Percentiles rank a stretch among this genome's conserved stretches.
Conservation (phyloP, 1,139 yeast genomes). For the Pichia norvegensis region DNA sequence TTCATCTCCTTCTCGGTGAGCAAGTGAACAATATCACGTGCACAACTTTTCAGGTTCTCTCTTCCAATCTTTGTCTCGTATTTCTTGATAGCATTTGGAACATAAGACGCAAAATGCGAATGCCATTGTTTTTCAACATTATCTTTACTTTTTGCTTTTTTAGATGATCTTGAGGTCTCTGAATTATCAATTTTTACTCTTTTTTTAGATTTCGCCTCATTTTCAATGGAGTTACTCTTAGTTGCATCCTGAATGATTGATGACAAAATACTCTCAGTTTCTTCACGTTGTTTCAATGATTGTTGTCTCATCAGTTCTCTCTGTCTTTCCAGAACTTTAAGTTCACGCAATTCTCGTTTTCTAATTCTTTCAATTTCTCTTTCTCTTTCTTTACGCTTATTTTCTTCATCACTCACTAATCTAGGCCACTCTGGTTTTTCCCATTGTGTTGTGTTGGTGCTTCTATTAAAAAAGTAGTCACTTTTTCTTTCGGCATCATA, state of each 20-base stretch:
- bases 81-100: constrained; percentile 71
- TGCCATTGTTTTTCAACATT: constrained; percentile 42
- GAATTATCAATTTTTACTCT: neutral
- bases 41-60: constrained; percentile 68
- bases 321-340: constrained; percentile 17
- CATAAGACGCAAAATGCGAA: constrained; percentile 57
- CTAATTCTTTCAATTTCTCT: constrained; percentile 14
- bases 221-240: constrained; percentile 1
- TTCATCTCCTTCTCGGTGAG: constrained; percentile 60
- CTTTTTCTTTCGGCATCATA: constrained; percentile 35
- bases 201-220: constrained; percentile 11
- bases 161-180: neutral
- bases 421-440: constrained; percentile 37
- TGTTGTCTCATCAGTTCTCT: constrained; percentile 20
- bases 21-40: constrained; percentile 63
- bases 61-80: constrained; percentile 62
- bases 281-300: constrained; percentile 20
- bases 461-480: constrained; percentile 49
- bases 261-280: constrained; percentile 18
- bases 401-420: constrained; percentile 12
- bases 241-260: constrained; percentile 27
- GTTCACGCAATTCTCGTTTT: constrained; percentile 15
- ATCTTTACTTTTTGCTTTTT: neutral
- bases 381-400: constrained; percentile 15
- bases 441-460: constrained; percentile 47